Percentiles rank a stretch among this genome's conserved stretches.
phyloP scores from a whole-genome alignment of 805 yeast genomes.

The Ogataea pini region DNA sequence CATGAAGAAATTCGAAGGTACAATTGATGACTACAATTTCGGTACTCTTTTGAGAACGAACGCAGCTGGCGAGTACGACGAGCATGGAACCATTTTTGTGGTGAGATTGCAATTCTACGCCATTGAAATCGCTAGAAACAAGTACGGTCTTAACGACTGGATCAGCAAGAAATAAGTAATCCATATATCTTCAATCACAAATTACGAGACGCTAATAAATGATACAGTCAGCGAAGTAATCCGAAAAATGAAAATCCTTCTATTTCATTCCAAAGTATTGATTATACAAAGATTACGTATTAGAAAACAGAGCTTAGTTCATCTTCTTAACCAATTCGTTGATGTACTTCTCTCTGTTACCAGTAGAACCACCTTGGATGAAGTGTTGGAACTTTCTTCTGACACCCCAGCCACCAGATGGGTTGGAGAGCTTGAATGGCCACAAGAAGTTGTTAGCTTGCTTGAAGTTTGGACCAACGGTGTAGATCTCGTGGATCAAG shows the following conservation, averaged over 20 bases:
- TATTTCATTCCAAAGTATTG: conserved; percentile 10
- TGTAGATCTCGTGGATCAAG: conserved; percentile 92
- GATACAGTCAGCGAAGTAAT: neutral
- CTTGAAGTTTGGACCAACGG: conserved; percentile 98
- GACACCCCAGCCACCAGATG: conserved; percentile 97
- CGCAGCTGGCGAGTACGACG: conserved; percentile 70
- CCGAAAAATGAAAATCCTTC: conserved; percentile 10
- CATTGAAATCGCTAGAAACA: conserved; percentile 91
- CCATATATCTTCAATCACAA: neutral
- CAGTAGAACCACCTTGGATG: conserved; percentile 97
- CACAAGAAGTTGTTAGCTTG: conserved; percentile 98
- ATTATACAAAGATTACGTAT: conserved; percentile 9
- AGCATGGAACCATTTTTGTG: conserved; percentile 81
- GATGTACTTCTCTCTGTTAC: conserved; percentile 97
- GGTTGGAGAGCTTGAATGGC: conserved; percentile 97
- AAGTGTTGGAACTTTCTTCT: conserved; percentile 96
- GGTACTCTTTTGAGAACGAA: conserved; percentile 89
- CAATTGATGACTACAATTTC: conserved; percentile 87
- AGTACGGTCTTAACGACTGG: conserved; percentile 92
- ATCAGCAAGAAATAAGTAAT: conserved; percentile 39
- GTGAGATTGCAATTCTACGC: conserved; percentile 96
- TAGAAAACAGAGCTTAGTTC: conserved; percentile 56
- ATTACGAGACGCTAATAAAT: neutral
- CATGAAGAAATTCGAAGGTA: conserved; percentile 77
- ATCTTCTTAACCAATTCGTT: conserved; percentile 91